Evolutionary conservation across 2,329 filamentous ascomycete species (phyloP).

Genomic region (Sporothrix inflata): DNA sequence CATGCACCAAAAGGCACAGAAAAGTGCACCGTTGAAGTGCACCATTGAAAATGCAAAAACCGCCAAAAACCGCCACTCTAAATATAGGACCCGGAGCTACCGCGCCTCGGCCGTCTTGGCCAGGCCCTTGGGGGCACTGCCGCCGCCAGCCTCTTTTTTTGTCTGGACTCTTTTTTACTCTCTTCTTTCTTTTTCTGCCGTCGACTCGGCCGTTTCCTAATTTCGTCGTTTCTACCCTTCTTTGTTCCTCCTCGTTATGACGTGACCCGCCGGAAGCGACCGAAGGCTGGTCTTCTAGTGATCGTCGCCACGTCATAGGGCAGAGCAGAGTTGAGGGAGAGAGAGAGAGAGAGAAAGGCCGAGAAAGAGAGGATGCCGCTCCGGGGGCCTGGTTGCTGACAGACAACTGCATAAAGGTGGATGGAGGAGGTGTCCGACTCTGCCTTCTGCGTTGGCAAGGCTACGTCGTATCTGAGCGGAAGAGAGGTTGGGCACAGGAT

Average conservation of each 20-base stretch:
- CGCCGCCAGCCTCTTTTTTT: background rate
- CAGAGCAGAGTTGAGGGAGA: background rate
- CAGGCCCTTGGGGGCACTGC: background rate
- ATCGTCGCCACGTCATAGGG: slow-evolving; percentile 6
- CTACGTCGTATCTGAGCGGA: background rate
- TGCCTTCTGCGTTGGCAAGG: background rate
- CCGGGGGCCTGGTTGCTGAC: slow-evolving; percentile 5
- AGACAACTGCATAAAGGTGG: background rate
- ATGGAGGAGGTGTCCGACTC: too few species aligned
- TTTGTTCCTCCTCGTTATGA: background rate
- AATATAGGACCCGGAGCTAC: slow-evolving; percentile 16
- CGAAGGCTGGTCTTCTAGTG: background rate
- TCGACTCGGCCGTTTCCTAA: background rate
- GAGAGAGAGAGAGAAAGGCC: background rate
- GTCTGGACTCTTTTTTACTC: background rate
- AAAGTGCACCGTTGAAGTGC: background rate
- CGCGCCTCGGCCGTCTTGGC: background rate
- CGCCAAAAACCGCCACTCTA: slow-evolving; percentile 21
- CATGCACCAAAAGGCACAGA: background rate
- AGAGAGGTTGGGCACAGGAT: background rate
- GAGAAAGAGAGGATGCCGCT: background rate
- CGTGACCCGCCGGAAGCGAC: slow-evolving; percentile 1
- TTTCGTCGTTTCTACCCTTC: background rate
- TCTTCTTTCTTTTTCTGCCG: background rate
- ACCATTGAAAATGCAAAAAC: background rate